phyloP scores from a whole-genome alignment of 192 early-diverging fungal genomes.

The Oehlia diaphana region DNA sequence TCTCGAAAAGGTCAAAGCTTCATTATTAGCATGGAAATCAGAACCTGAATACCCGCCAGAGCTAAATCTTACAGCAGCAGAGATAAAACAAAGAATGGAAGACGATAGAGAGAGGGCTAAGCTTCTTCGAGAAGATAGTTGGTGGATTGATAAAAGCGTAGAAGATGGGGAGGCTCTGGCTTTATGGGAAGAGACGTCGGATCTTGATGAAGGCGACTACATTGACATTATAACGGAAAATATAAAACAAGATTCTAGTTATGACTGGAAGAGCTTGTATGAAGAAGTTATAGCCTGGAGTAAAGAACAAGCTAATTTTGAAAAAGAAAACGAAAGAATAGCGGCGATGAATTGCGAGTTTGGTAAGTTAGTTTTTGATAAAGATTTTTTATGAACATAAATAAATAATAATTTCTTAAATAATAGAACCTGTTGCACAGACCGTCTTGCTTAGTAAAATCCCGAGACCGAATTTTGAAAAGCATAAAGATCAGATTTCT shows the following conservation, averaged over 20 bases:
- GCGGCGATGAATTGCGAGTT: neutral
- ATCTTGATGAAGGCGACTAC: slow-evolving; percentile 51
- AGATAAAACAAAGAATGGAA: slow-evolving; percentile 59
- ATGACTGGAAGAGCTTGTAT: slow-evolving; percentile 37
- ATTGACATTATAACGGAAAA: slow-evolving; percentile 42
- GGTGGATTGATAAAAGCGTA: slow-evolving; percentile 50
- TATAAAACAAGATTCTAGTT: slow-evolving; percentile 36
- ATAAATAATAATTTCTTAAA: neutral
- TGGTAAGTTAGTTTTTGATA: neutral
- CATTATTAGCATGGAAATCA: neutral
- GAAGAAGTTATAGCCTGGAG: slow-evolving; percentile 18
- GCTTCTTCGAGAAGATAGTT: slow-evolving; percentile 55
- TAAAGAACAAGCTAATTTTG: neutral
- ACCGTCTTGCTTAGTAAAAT: neutral
- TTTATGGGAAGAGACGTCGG: slow-evolving; percentile 47
- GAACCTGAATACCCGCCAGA: neutral
- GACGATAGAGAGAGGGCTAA: slow-evolving; percentile 61
- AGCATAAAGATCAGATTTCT: neutral
- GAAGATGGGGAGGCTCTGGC: slow-evolving; percentile 46
- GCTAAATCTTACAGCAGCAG: slow-evolving; percentile 43
- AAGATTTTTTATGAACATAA: neutral
- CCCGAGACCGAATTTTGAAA: neutral
- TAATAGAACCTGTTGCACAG: neutral
- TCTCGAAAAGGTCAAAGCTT: neutral
- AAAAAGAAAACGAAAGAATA: neutral